A percentile compares a stretch with the other conserved stretches of the same genome.
Conservation (phyloP, 2,329 filamentous ascomycete genomes). For the Sordariomycetes sp. region DNA sequence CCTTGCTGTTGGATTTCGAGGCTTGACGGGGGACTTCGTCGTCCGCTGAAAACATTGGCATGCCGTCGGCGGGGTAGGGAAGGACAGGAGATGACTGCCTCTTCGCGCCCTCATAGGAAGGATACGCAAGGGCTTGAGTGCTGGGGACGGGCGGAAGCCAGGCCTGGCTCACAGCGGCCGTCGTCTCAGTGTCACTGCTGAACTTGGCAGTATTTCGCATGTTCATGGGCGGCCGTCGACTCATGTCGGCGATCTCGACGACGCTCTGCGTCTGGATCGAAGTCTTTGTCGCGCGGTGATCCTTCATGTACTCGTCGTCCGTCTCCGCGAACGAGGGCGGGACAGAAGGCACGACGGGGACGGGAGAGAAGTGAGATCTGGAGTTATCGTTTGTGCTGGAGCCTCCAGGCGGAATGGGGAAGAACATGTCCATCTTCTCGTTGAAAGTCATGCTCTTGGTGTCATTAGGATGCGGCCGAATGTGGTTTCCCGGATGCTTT, state of each 20-base stretch:
- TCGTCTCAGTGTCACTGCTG: slow-evolving; percentile 16
- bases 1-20: slow-evolving; percentile 17
- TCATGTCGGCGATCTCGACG: slow-evolving; percentile 23
- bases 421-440: slow-evolving; percentile 44
- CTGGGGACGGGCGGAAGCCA: slow-evolving; percentile 25
- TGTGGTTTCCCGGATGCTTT: slow-evolving; percentile 12
- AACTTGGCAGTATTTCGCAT: slow-evolving; percentile 15
- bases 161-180: slow-evolving; percentile 11
- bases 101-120: slow-evolving; percentile 18
- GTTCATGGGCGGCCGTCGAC: slow-evolving; percentile 3
- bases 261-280: slow-evolving; percentile 28
- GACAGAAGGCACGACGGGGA: slow-evolving; percentile 32
- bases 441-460: slow-evolving; percentile 48
- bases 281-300: slow-evolving; percentile 22
- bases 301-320: slow-evolving; percentile 23
- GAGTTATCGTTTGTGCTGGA: neutral
- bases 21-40: slow-evolving; percentile 13
- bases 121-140: slow-evolving; percentile 5
- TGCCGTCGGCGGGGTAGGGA: slow-evolving; percentile 19
- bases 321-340: slow-evolving; percentile 18
- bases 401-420: slow-evolving; percentile 21
- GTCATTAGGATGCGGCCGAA: slow-evolving; percentile 35
- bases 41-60: slow-evolving; percentile 24
- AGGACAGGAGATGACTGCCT: slow-evolving; percentile 41
- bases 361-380: slow-evolving; percentile 10